phyloP scores from a whole-genome alignment of 2,329 filamentous ascomycete genomes.

The Botrytis sinoallii region DNA sequence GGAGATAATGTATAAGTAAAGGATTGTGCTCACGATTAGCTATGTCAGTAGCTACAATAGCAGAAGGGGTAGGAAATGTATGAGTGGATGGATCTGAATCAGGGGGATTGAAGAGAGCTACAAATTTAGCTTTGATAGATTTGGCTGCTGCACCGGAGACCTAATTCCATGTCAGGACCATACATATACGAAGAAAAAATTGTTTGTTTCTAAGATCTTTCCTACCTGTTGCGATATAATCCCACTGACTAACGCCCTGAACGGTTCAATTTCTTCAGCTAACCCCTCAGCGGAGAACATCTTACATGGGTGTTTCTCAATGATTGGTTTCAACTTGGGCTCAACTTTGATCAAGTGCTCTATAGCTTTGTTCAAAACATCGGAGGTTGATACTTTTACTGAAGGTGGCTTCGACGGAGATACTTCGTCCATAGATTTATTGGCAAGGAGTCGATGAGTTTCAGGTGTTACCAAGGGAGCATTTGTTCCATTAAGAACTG shows the following conservation, averaged over 20 bases:
- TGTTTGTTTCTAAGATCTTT: background rate
- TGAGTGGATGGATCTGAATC: slow-evolving; percentile 34
- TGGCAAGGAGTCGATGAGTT: slow-evolving; percentile 59
- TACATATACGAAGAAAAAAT: background rate
- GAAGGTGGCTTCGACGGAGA: slow-evolving; percentile 52
- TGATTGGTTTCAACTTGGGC: slow-evolving; percentile 64
- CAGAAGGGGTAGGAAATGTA: slow-evolving; percentile 70
- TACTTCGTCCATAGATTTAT: slow-evolving; percentile 48
- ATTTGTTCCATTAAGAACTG: slow-evolving; percentile 63
- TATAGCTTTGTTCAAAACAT: slow-evolving; percentile 71
- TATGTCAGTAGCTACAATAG: slow-evolving; percentile 64
- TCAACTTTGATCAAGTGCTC: slow-evolving; percentile 73
- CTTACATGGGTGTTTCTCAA: slow-evolving; percentile 72
- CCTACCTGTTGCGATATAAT: slow-evolving; percentile 84
- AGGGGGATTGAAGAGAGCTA: slow-evolving; percentile 62
- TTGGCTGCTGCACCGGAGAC: slow-evolving; percentile 89
- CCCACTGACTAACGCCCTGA: slow-evolving; percentile 74
- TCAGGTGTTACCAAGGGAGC: slow-evolving; percentile 69
- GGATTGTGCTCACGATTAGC: slow-evolving; percentile 36
- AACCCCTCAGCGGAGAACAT: slow-evolving; percentile 80
- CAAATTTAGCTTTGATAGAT: slow-evolving; percentile 83
- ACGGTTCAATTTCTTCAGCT: slow-evolving; percentile 84
- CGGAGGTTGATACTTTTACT: slow-evolving; percentile 56
- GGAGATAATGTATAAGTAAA: background rate
- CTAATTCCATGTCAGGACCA: slow-evolving; percentile 19